Conservation (phyloP, 805 yeast genomes). For the Candida xiaguanensis region DNA sequence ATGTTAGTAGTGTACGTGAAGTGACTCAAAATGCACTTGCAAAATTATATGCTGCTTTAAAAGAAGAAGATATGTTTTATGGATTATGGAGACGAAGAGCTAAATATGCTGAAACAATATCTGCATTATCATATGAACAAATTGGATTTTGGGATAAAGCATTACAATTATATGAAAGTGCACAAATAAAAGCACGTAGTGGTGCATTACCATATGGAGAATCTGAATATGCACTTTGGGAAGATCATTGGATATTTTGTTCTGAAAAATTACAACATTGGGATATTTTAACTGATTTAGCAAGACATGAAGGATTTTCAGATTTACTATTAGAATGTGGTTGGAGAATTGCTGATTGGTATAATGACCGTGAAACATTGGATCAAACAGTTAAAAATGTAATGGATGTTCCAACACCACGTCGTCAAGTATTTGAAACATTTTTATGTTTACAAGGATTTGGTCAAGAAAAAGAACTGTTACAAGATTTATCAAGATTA, state of each 20-base stretch:
- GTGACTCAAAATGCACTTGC: constrained; percentile 86
- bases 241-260: constrained; percentile 96
- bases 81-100: constrained; percentile 98
- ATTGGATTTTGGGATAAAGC: constrained; percentile 95
- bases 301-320: constrained; percentile 96
- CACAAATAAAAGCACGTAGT: constrained; percentile 93
- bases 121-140: constrained; percentile 92
- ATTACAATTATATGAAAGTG: constrained; percentile 88
- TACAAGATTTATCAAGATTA: constrained; percentile 76
- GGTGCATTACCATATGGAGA: constrained; percentile 95
- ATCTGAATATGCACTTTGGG: constrained; percentile 94
- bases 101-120: constrained; percentile 86
- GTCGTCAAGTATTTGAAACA: constrained; percentile 93
- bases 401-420: constrained; percentile 98
- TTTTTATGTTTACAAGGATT: constrained; percentile 89
- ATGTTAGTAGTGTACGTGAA: constrained; percentile 68
- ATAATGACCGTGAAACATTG: constrained; percentile 86
- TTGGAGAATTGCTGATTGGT: constrained; percentile 99
- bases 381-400: constrained; percentile 93
- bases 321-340: constrained; percentile 96
- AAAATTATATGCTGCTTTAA: constrained; percentile 82
- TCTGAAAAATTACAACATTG: constrained; percentile 97
- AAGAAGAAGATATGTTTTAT: constrained; percentile 95
- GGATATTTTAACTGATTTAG: constrained; percentile 94
- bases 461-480: constrained; percentile 83